These are phyloP conservation scores for Datura wrightii DNA, from an alignment of 257 asterid genomes.

Conservation along the genomic window DNA sequence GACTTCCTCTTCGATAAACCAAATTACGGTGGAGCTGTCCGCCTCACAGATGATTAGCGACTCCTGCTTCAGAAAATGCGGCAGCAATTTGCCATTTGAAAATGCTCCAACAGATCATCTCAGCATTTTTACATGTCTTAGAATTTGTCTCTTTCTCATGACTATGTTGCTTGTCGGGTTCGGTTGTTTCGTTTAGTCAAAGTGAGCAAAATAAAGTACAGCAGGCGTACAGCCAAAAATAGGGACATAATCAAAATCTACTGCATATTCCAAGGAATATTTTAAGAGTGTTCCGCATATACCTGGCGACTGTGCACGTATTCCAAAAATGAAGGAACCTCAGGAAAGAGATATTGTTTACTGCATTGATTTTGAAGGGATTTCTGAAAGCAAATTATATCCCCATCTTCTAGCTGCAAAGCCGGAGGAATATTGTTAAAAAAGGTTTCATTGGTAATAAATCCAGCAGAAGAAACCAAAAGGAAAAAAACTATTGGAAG, in stretches of 20 bases:
- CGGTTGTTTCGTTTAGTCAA: not conserved
- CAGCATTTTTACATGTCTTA: not conserved
- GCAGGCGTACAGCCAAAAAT: slow-evolving; percentile 30
- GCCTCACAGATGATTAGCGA: not conserved
- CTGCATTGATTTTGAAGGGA: slow-evolving; percentile 48
- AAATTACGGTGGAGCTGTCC: not conserved
- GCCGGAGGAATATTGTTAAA: slow-evolving; percentile 28
- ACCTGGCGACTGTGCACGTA: slow-evolving; percentile 80
- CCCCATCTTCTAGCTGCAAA: slow-evolving; percentile 77
- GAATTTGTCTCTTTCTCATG: not conserved
- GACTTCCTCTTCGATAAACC: not conserved
- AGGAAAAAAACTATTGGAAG: not conserved
- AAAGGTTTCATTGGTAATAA: not conserved
- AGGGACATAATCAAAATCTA: slow-evolving; percentile 32
- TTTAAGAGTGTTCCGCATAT: slow-evolving; percentile 22
- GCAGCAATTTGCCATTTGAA: not conserved
- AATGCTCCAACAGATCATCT: not conserved
- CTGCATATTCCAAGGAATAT: not conserved
- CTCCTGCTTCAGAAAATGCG: not conserved
- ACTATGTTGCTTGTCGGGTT: not conserved
- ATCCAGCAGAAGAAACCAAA: not conserved
- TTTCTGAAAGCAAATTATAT: slow-evolving; percentile 76
- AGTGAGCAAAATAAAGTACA: not conserved
- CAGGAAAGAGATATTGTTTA: slow-evolving; percentile 61
- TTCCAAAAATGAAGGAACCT: slow-evolving; percentile 70